phyloP scores from a whole-genome alignment of 495 filamentous ascomycete genomes.

The Acidiella bohemica region DNA sequence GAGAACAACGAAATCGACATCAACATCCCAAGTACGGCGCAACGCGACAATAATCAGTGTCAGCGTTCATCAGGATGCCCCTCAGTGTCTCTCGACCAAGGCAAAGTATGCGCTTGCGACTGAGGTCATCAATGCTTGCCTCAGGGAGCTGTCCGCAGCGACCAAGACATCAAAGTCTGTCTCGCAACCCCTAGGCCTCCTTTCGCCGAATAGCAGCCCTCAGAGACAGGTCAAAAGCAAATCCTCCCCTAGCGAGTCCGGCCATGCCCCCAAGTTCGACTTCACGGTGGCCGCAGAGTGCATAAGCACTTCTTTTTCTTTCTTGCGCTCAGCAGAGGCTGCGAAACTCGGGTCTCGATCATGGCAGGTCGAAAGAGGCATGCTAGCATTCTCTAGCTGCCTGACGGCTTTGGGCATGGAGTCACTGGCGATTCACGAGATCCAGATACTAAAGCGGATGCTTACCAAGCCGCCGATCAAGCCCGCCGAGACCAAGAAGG shows the following conservation, averaged over 20 bases:
- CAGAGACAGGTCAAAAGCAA: too few species aligned
- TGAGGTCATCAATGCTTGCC: conserved; percentile 15
- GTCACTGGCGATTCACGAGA: conserved; percentile 63
- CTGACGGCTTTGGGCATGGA: conserved; percentile 59
- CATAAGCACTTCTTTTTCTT: conserved; percentile 56
- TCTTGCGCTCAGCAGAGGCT: conserved; percentile 41
- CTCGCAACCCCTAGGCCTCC: too few species aligned
- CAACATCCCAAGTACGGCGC: too few species aligned
- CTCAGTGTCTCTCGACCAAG: too few species aligned
- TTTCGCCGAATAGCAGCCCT: too few species aligned
- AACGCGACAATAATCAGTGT: too few species aligned
- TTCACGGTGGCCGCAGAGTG: conserved; percentile 51
- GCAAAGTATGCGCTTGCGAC: conserved; percentile 20
- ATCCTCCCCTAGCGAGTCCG: too few species aligned
- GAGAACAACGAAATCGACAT: too few species aligned
- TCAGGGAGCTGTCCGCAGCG: conserved; percentile 58
- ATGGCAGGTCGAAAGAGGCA: conserved; percentile 72
- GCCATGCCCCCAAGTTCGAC: background rate
- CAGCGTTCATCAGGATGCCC: too few species aligned
- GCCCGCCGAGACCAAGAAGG: conserved; percentile 16
- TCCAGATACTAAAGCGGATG: conserved; percentile 52
- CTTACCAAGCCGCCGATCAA: too few species aligned
- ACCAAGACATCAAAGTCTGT: too few species aligned
- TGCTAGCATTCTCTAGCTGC: conserved; percentile 60
- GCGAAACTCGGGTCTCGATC: conserved; percentile 35